Evolutionary conservation across 2,329 filamentous ascomycete species (phyloP).

Genomic region (Septoria petroselini): DNA sequence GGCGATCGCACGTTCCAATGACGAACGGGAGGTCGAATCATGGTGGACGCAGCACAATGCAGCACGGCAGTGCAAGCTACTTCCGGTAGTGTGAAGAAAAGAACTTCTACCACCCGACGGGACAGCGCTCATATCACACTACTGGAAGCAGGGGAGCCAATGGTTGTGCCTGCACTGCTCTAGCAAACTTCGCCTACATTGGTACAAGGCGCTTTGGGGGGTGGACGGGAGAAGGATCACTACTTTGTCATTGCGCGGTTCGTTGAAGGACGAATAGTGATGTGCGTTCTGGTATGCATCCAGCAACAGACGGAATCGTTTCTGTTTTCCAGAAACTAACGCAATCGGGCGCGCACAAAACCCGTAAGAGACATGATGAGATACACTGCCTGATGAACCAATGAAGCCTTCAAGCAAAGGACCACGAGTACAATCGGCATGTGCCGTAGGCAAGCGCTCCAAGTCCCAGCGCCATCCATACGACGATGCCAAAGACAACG

Average conservation of each 20-base stretch:
- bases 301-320: not conserved
- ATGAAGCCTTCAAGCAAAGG: constrained; percentile 1
- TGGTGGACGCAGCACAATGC: not conserved
- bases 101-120: not conserved
- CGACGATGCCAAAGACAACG: constrained; percentile 53
- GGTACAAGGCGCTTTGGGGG: not conserved
- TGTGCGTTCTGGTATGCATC: not conserved
- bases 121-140: not conserved
- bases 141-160: not conserved
- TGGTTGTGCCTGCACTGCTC: not conserved
- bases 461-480: constrained; percentile 34
- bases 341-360: not conserved
- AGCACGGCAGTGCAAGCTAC: not conserved
- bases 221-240: not conserved
- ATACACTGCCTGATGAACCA: not conserved
- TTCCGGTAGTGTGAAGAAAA: not conserved
- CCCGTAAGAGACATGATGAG: not conserved
- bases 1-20: not conserved
- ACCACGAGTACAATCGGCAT: constrained; percentile 28
- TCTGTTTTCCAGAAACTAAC: not conserved
- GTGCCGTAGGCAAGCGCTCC: constrained; percentile 24
- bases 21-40: not conserved
- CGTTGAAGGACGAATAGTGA: not conserved
- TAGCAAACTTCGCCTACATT: not conserved
- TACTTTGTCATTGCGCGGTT: too few relatives aligned